These are phyloP conservation scores for Taphrina communis DNA, from an alignment of 1,139 yeast species.

Conservation along the genomic window DNA sequence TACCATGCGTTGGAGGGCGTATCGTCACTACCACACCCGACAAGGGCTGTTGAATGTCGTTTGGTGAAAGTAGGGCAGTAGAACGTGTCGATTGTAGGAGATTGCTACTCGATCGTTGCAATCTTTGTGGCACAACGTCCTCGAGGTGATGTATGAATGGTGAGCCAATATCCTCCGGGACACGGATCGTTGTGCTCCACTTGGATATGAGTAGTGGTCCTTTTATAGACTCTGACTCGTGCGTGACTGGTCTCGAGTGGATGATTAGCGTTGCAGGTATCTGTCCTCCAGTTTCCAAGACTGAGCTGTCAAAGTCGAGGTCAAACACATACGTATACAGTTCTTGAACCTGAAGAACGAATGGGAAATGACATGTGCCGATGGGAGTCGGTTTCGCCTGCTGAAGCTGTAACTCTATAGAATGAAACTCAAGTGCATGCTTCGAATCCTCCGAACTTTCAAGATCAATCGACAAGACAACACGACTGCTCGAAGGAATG, in stretches of 20 bases:
- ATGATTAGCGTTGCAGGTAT: constrained; percentile 11
- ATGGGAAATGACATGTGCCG: not conserved
- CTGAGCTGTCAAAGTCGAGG: not conserved
- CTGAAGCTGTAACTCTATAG: constrained; percentile 10
- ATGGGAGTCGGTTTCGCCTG: constrained; percentile 1
- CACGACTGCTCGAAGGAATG: constrained; percentile 10
- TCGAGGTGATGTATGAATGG: constrained; percentile 3
- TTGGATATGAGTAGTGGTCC: constrained; percentile 21
- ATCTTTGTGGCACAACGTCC: constrained; percentile 1
- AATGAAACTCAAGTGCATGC: not conserved
- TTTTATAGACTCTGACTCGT: not conserved
- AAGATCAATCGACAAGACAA: constrained; percentile 8
- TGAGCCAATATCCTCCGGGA: not conserved
- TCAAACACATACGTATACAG: constrained; percentile 8
- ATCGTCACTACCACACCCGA: constrained; percentile 7
- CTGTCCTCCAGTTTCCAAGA: not conserved
- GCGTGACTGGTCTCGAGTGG: constrained; percentile 8
- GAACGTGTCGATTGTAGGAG: constrained; percentile 1
- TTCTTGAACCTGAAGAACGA: not conserved
- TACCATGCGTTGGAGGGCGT: not conserved
- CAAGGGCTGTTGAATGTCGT: not conserved
- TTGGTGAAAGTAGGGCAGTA: not conserved
- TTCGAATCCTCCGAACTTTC: not conserved
- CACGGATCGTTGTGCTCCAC: constrained; percentile 18
- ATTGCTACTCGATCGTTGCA: constrained; percentile 1